Conservation (phyloP, 164 flowering plant genomes). For the Umbellularia californica region DNA sequence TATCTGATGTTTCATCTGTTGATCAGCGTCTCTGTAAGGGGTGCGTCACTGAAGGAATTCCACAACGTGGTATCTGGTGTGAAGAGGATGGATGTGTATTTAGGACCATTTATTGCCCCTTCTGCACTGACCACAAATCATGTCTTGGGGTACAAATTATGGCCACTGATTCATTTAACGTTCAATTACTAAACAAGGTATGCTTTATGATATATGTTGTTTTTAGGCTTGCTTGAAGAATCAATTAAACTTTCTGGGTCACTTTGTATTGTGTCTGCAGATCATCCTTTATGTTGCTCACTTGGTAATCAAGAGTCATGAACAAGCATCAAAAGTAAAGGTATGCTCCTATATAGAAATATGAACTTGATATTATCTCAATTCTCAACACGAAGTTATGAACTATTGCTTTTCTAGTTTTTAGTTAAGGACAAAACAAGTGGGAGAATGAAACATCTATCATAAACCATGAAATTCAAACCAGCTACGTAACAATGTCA, state of each 20-base stretch:
- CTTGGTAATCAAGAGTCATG: conserved; percentile 39
- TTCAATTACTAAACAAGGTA: conserved; percentile 69
- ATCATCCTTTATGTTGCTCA: conserved; percentile 45
- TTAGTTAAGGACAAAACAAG: not conserved
- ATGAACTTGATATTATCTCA: too few species aligned
- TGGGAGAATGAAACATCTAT: not conserved
- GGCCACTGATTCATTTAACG: conserved; percentile 70
- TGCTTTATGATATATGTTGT: not conserved
- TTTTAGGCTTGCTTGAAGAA: not conserved
- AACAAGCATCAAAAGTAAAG: conserved; percentile 29
- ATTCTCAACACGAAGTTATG: too few species aligned
- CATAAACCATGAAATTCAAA: not conserved
- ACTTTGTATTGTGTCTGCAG: conserved; percentile 30
- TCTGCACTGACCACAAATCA: conserved; percentile 40
- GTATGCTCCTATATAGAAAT: conserved; percentile 16
- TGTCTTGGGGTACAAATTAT: conserved; percentile 68
- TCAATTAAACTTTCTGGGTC: not conserved
- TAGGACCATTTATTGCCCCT: conserved; percentile 62
- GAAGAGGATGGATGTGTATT: conserved; percentile 91
- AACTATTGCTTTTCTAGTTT: not conserved
- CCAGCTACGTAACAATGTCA: not conserved
- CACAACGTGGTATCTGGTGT: conserved; percentile 62
- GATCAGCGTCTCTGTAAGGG: conserved; percentile 37
- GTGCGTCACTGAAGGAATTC: conserved; percentile 15
- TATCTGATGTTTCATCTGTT: conserved; percentile 50